These are phyloP conservation scores for Pythium pyrilobum DNA, from an alignment of 352 stramenopile species.

Conservation along the genomic window DNA sequence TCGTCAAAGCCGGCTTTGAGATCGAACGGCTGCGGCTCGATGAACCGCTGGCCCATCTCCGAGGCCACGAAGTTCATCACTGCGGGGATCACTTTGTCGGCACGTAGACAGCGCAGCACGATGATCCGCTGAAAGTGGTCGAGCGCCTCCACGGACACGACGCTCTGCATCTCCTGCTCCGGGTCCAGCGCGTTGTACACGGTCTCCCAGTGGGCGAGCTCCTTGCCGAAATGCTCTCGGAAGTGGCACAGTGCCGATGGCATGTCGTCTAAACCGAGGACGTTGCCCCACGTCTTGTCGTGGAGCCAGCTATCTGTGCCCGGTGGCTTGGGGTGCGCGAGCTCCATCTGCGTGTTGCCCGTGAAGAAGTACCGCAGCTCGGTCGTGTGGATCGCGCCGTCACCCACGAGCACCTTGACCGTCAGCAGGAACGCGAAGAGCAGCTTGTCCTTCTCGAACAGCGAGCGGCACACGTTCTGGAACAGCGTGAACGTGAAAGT, in stretches of 20 bases:
- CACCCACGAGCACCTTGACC: conserved; percentile 89
- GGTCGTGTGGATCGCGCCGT: conserved; percentile 59
- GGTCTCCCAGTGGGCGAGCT: conserved; percentile 55
- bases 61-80: conserved; percentile 89
- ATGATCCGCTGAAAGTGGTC: conserved; percentile 90
- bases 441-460: conserved; percentile 97
- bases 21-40: conserved; percentile 93
- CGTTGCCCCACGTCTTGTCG: conserved; percentile 89
- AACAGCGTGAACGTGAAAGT: conserved; percentile 94
- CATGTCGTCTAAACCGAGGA: conserved; percentile 69
- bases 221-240: conserved; percentile 40
- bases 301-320: conserved; percentile 64
- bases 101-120: conserved; percentile 87
- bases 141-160: conserved; percentile 46
- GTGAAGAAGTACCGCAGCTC: conserved; percentile 92
- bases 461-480: conserved; percentile 93
- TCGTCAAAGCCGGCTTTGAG: conserved; percentile 90
- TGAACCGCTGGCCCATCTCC: conserved; percentile 89
- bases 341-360: conserved; percentile 89
- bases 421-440: conserved; percentile 93
- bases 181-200: conserved; percentile 87
- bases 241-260: conserved; percentile 43
- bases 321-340: conserved; percentile 65
- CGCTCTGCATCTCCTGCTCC: conserved; percentile 50
- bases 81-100: conserved; percentile 90